Conservation (phyloP, 2,329 filamentous ascomycete genomes). For the Xylariaceae sp. region DNA sequence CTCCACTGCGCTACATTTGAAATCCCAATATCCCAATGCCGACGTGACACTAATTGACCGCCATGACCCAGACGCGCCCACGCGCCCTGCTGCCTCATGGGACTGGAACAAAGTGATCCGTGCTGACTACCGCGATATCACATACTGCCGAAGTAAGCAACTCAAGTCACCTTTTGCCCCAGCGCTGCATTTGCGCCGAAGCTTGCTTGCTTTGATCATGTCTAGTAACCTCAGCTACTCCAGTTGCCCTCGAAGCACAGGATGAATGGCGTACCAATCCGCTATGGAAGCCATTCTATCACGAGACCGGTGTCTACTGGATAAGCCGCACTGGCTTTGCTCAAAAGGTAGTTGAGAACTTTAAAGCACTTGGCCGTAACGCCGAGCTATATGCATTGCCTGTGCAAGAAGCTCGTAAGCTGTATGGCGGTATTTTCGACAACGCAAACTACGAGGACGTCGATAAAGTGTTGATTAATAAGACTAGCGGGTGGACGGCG, state of each 20-base stretch:
- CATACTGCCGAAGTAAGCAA: slow-evolving; percentile 60
- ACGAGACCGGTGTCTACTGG: slow-evolving; percentile 58
- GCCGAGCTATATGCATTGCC: slow-evolving; percentile 50
- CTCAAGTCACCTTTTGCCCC: neutral
- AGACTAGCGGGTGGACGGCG: slow-evolving; percentile 62
- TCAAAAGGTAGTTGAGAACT: slow-evolving; percentile 45
- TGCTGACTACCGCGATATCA: slow-evolving; percentile 69
- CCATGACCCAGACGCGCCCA: slow-evolving; percentile 55
- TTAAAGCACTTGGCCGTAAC: slow-evolving; percentile 37
- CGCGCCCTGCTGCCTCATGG: slow-evolving; percentile 65
- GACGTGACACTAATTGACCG: slow-evolving; percentile 65
- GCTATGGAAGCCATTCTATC: slow-evolving; percentile 55
- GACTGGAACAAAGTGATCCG: slow-evolving; percentile 78
- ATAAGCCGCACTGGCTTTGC: slow-evolving; percentile 39
- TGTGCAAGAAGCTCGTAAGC: slow-evolving; percentile 54
- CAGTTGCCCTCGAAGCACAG: slow-evolving; percentile 68
- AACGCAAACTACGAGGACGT: slow-evolving; percentile 60
- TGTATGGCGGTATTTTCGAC: slow-evolving; percentile 59
- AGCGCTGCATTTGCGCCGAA: neutral
- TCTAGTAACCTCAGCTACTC: neutral
- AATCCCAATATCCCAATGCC: slow-evolving; percentile 56
- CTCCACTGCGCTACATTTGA: slow-evolving; percentile 69
- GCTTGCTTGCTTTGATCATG: neutral
- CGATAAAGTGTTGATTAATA: slow-evolving; percentile 60
- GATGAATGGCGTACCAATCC: slow-evolving; percentile 57